A percentile compares a stretch with the other conserved stretches of the same genome.
Conservation (phyloP, 1,139 yeast species). For the Protomyces gravidus region DNA sequence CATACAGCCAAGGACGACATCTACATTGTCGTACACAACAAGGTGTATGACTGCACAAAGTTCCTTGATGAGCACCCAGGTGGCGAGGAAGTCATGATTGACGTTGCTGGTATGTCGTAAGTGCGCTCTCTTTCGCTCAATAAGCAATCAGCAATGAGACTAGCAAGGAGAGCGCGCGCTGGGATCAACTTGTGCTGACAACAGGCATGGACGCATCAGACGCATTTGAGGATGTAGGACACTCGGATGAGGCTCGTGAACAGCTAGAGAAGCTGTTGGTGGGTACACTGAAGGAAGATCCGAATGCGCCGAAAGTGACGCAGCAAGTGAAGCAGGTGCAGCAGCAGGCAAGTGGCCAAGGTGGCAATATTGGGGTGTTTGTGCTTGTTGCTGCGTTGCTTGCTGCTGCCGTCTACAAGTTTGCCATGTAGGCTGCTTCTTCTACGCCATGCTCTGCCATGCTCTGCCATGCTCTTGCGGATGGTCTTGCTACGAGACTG, state of each 20-base stretch:
- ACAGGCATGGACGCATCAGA: slow-evolving; percentile 72
- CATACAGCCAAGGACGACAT: slow-evolving; percentile 76
- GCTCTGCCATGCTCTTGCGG: background rate
- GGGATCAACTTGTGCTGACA: background rate
- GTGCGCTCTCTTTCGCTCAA: background rate
- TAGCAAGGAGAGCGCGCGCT: background rate
- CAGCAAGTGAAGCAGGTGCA: slow-evolving; percentile 3
- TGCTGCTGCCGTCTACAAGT: slow-evolving; percentile 25
- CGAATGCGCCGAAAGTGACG: slow-evolving; percentile 21
- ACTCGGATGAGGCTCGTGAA: slow-evolving; percentile 91
- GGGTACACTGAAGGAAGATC: slow-evolving; percentile 51
- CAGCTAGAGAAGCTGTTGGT: slow-evolving; percentile 62
- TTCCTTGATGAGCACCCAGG: slow-evolving; percentile 98
- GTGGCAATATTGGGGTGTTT: slow-evolving; percentile 24
- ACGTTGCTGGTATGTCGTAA: slow-evolving; percentile 63
- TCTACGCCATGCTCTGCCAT: background rate
- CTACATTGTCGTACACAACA: slow-evolving; percentile 87
- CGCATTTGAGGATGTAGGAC: slow-evolving; percentile 94
- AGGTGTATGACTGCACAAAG: slow-evolving; percentile 77
- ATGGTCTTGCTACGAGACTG: background rate
- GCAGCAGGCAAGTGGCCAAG: background rate
- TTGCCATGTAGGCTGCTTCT: slow-evolving; percentile 19
- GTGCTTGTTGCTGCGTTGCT: slow-evolving; percentile 18
- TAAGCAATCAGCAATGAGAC: too few species aligned
- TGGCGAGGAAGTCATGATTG: slow-evolving; percentile 93